phyloP scores from a whole-genome alignment of 495 filamentous ascomycete species.

The Talaromyces proteolyticus region DNA sequence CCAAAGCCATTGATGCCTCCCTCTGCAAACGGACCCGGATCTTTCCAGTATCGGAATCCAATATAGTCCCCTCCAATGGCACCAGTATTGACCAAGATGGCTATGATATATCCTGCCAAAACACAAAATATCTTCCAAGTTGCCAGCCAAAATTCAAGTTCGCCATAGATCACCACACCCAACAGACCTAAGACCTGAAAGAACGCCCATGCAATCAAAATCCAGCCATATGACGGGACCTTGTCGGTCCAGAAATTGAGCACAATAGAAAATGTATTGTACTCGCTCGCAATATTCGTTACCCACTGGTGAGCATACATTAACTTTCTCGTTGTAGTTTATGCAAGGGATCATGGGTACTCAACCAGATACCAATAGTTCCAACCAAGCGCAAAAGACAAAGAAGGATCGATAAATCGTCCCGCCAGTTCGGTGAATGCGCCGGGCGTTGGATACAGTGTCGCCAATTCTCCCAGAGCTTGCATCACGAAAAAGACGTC shows the following conservation, averaged over 20 bases:
- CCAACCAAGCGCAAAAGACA: conserved; percentile 46
- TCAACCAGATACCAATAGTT: conserved; percentile 30
- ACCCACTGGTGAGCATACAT: conserved; percentile 1
- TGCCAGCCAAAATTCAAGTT: conserved; percentile 45
- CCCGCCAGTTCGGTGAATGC: conserved; percentile 40
- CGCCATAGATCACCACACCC: conserved; percentile 46
- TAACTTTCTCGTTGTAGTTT: background rate
- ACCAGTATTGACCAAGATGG: conserved; percentile 49
- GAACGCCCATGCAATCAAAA: conserved; percentile 37
- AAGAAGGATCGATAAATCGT: conserved; percentile 41
- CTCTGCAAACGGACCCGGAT: conserved; percentile 55
- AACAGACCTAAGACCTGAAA: conserved; percentile 38
- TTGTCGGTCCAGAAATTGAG: conserved; percentile 49
- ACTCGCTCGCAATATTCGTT: conserved; percentile 2
- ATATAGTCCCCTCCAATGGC: conserved; percentile 45
- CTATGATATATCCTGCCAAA: conserved; percentile 24
- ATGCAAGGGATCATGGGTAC: background rate
- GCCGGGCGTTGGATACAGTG: conserved; percentile 51
- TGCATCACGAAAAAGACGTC: conserved; percentile 31
- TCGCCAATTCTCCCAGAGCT: conserved; percentile 38
- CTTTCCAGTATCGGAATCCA: conserved; percentile 58
- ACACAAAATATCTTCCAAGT: conserved; percentile 43
- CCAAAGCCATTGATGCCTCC: conserved; percentile 64
- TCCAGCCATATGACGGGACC: conserved; percentile 39
- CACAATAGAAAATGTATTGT: conserved; percentile 32